phyloP scores from a whole-genome alignment of 225 moss, liverwort and hornwort genomes.

The Rhytidiadelphus loreus region DNA sequence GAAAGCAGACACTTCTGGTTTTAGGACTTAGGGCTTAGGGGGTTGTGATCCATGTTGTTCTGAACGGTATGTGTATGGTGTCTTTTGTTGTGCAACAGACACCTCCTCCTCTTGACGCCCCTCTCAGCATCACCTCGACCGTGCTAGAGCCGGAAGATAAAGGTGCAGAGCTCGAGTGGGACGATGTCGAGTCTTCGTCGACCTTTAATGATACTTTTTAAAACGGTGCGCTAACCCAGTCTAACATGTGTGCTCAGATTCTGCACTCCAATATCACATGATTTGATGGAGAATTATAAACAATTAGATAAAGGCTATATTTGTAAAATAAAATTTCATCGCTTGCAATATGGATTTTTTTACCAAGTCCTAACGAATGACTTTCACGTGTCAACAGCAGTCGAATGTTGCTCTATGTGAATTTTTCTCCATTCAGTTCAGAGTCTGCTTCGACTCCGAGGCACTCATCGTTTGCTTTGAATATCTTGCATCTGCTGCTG shows the following conservation, averaged over 20 bases:
- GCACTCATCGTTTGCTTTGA: not conserved
- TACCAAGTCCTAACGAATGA: not conserved
- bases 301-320: not conserved
- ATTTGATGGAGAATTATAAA: not conserved
- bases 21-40: not conserved
- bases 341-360: not conserved
- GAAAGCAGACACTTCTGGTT: not conserved
- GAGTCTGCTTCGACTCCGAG: not conserved
- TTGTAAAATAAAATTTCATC: not conserved
- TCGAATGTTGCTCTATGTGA: not conserved
- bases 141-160: conserved; percentile 32
- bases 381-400: not conserved
- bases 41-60: not conserved
- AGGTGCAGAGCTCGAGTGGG: conserved; percentile 40
- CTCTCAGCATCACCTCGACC: conserved; percentile 22
- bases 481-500: not conserved
- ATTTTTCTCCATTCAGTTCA: not conserved
- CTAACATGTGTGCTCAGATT: not conserved
- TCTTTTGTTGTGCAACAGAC: not conserved
- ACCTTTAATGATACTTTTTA: conserved; percentile 32
- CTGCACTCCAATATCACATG: not conserved
- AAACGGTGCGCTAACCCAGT: not conserved
- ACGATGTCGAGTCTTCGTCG: conserved; percentile 28
- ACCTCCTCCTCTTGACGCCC: conserved; percentile 37
- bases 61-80: not conserved